Conservation (phyloP, 768 basidiomycete species). For the Symmetrospora coprosmae region DNA sequence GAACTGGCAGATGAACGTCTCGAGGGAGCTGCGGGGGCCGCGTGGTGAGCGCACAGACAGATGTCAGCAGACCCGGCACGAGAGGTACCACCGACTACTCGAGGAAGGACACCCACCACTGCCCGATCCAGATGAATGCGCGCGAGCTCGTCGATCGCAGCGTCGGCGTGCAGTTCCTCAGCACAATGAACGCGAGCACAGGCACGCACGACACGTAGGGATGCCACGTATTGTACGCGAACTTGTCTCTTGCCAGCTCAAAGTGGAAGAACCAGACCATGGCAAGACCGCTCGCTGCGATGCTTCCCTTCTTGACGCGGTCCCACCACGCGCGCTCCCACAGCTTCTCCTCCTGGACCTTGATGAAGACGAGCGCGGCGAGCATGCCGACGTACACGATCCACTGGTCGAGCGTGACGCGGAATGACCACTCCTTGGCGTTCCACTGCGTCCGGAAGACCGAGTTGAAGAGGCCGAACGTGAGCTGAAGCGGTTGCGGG, state of each 20-base stretch:
- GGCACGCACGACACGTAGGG: conserved; percentile 68
- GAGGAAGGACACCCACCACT: conserved; percentile 46
- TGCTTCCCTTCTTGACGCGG: conserved; percentile 42
- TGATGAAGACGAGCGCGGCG: conserved; percentile 56
- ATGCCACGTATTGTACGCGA: conserved; percentile 72
- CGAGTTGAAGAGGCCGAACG: conserved; percentile 53
- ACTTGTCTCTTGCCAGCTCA: conserved; percentile 68
- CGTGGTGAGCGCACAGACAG: too few relatives aligned
- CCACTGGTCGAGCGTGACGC: conserved; percentile 74
- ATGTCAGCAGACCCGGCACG: not conserved
- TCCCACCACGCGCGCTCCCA: conserved; percentile 58
- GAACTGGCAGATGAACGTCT: conserved; percentile 57
- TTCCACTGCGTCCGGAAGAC: conserved; percentile 69
- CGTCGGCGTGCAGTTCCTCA: conserved; percentile 60
- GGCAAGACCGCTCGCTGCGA: conserved; percentile 45
- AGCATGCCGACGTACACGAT: conserved; percentile 81
- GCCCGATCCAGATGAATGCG: conserved; percentile 66
- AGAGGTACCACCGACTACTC: too few relatives aligned
- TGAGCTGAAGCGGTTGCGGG: conserved; percentile 48
- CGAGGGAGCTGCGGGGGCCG: conserved; percentile 45
- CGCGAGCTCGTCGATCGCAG: conserved; percentile 57
- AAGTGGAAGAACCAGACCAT: conserved; percentile 70
- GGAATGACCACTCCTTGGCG: conserved; percentile 72
- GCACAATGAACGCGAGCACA: conserved; percentile 55
- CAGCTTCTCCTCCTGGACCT: conserved; percentile 57